Evolutionary conservation across 2,329 filamentous ascomycete genomes (phyloP), one percentile per base, ranked within the genome.

Genomic region (Colletotrichum tabaci): DNA sequence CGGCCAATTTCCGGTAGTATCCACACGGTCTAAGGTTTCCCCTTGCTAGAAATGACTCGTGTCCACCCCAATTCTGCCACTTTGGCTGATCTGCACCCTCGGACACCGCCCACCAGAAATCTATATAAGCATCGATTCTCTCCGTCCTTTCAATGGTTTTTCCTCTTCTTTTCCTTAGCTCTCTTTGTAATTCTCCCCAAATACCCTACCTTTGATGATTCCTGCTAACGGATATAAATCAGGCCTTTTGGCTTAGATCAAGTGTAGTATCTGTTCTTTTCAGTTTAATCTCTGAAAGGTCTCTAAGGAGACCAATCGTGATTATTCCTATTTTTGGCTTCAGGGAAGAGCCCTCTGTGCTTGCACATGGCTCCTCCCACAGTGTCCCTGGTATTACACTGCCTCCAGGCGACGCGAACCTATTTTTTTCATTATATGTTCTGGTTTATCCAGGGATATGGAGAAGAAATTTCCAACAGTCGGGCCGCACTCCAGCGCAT

Each of bases 221-320:
- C 18, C 3, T n/a, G 18, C 46, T 47, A 47, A 47, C 16, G 18
- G 15, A 46, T 46, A 4, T 12, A 1, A n/a, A 21, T 21, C 46
- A 47, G 42, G 77, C 79, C 85, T 86, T 87, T 87, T 90, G 88
- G 90, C 90, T 93, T 93, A 94, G 92, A 94, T 94, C 92, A 94
- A 94, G 92, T 94, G 92, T 94, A 94, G 92, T 94, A 94, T 94
- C 92, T 94, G 92, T 95, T 95, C 93, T 95, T 94, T 93, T 94
- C 91, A 95, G 93, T 94, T 95, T 95, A 95, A 95, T 94, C 91
- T 93, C 93, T 95, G 92, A 92, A 93, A 94, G 88, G 88, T 87
- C 86, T 87, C 90, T 89, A 93, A 85, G 87, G 90, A 87, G 86
- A 86, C 87, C 87, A 89, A 89, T 88, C 87, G 86, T 90, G 91